Base-by-base conservation (phyloP, 2,329 filamentous ascomycete genomes). In the Penicillium sp. region DNA sequence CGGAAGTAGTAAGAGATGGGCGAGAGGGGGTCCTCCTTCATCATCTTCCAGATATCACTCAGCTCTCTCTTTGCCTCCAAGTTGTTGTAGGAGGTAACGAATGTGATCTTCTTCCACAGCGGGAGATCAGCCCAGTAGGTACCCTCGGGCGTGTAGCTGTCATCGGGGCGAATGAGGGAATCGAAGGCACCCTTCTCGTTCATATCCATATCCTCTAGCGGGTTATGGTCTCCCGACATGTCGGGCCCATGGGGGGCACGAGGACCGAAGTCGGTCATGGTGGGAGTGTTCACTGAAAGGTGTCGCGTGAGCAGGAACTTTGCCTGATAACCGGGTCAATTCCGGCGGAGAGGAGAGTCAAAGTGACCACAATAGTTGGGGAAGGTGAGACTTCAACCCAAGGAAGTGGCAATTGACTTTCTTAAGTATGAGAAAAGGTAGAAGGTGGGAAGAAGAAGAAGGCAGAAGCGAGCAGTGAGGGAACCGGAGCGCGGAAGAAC, bases 71-170 rank as follows among this genome's bases (percentile, higher is more conserved):
- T 76, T 45, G 85, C 75, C 69, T 95, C 90, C 39, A 75, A 72
- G 52, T 75, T 75, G 69, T 96, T 85, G 66, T 89, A 82, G 51
- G 80, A 78, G 66, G 73, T 76, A 64, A 95, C 84, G 65, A 97
- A 97, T 55, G 76, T 75, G 63, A 87, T 66, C 55, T 87, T 83
- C 73, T 91, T 72, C 53, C 69, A 61, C 44, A 88, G 64, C 19
- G 84, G 82, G 61, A 97, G 75, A 66, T 96, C 91, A 31, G 90
- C 91, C 90, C 90, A 97, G 78, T 97, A 97, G 57, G 81, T 78
- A 53, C 91, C 91, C 19, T 90, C 81, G 48, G 78, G 71, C 49
- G 85, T 87, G 72, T 91, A 96, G 56, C 83, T 85, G 72, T 97
- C 91, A 64, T 94, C 87, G 2, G 91, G 91, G 48, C 87, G 85